Evolutionary conservation across 805 yeast species (phyloP).

Genomic region (Suhomyces prunicola): DNA sequence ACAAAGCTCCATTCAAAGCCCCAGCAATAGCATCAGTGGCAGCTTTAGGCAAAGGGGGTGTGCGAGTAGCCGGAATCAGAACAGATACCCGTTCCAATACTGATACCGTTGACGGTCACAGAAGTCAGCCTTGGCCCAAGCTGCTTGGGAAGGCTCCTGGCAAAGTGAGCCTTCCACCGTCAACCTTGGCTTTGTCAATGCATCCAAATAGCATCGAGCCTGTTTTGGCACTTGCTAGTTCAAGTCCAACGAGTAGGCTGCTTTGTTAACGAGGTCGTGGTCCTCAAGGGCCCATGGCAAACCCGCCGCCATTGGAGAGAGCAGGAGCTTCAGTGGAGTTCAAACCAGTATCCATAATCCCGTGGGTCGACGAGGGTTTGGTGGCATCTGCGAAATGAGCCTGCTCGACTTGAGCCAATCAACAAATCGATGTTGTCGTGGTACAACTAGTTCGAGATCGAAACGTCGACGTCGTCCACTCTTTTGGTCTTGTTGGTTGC

Average conservation of each 20-base stretch:
- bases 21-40: neutral
- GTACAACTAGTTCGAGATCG: neutral
- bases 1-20: neutral
- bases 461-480: neutral
- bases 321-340: neutral
- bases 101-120: neutral
- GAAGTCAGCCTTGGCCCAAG: slow-evolving; percentile 1
- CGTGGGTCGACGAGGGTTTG: neutral
- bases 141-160: neutral
- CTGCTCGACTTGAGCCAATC: neutral
- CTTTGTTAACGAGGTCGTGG: slow-evolving; percentile 7
- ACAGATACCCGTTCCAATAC: neutral
- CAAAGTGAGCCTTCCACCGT: neutral
- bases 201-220: slow-evolving; percentile 21
- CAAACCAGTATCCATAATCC: slow-evolving; percentile 1
- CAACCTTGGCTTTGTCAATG: slow-evolving; percentile 16
- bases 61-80: neutral
- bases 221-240: slow-evolving; percentile 1
- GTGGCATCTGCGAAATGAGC: neutral
- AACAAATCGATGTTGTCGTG: neutral
- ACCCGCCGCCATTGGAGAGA: neutral
- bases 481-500: neutral
- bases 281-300: slow-evolving; percentile 10
- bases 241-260: slow-evolving; percentile 14
- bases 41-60: neutral